Percentiles rank a stretch among this genome's conserved stretches.
Evolutionary conservation across 257 asterid species (phyloP).

Genomic region (Gentiana straminea): DNA sequence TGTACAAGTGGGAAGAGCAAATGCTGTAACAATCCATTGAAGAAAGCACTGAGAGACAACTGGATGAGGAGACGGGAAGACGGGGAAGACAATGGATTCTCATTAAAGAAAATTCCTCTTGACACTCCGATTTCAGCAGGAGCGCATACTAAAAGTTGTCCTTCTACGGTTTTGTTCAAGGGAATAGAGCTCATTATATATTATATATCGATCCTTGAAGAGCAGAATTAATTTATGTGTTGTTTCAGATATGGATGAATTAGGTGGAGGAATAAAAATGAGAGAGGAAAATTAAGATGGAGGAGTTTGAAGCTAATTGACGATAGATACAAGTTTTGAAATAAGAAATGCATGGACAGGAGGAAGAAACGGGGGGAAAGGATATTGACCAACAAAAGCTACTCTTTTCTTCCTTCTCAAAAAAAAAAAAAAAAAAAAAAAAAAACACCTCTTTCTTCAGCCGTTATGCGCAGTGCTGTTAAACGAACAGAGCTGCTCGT

Average conservation of each 20-base stretch:
- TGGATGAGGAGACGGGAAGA: slow-evolving; percentile 1
- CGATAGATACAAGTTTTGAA: too few species aligned
- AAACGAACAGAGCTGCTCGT: too few species aligned
- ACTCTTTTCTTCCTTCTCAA: too few species aligned
- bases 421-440: too few species aligned
- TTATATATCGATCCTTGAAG: not conserved
- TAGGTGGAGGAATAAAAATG: not conserved
- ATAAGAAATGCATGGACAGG: not conserved
- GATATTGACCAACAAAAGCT: not conserved
- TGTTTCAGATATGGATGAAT: not conserved
- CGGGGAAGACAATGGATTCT: not conserved
- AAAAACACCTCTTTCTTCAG: too few species aligned
- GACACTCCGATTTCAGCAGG: not conserved
- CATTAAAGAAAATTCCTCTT: slow-evolving; percentile 3
- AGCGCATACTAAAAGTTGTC: not conserved
- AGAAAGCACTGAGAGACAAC: not conserved
- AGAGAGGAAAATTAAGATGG: slow-evolving; percentile 1
- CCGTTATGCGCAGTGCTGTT: too few species aligned
- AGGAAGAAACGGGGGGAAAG: slow-evolving; percentile 1
- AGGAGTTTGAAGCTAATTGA: too few species aligned
- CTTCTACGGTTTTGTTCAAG: too few species aligned
- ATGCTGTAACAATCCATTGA: not conserved
- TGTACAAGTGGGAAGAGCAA: slow-evolving; percentile 11
- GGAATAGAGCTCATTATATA: too few species aligned
- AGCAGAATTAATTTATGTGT: not conserved